Base-by-base conservation (phyloP, 306 rosid genomes). In the Quercus variabilis region DNA sequence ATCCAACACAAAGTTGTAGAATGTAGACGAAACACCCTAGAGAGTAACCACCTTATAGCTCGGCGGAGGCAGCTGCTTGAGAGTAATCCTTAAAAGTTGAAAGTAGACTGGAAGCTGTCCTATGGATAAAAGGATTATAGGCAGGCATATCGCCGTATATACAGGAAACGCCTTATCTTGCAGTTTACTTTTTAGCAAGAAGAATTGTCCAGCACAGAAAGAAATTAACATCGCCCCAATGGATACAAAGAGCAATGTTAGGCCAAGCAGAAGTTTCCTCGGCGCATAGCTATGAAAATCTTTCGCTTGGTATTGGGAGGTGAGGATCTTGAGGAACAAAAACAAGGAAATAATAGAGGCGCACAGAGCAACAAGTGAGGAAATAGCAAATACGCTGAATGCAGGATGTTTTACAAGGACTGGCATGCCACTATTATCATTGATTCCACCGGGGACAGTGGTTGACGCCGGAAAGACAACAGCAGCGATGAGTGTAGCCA, bases 401-500 rank as follows among this genome's bases (percentile, higher is more conserved):
- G 68, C 85, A 4, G 81, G 74, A 51, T 23, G 41, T 2, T 6
- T 57, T 62, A 46, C 72, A 5, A 86, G 63, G 23, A 23, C 4
- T n/a, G 86, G 89, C 12, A 8, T 12, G 19, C 89, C 86, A 1
- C 8, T 71, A 0, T 4, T 10, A 6, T 30, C 6, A 5, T 2
- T 2, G 46, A 58, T n/a, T 6, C 78, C 85, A 0, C 85, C 88
- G 0, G 88, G 88, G 35, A 85, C 69, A 15, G 76, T 79, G 12
- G 88, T 14, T 12, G 86, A 55, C 12, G 88, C 64, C 54, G 86
- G 77, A 19, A 81, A 90, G 58, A 89, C 88, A 4, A 88, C 88
- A 0, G 89, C 65, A 77, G 92, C 94, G 6, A 90, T 76, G 58
- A 90, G 74, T 17, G 90, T 83, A 3, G 90, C 89, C 60, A 88